Conservation (phyloP, 805 yeast genomes). For the Suhomyces pyralidae region DNA sequence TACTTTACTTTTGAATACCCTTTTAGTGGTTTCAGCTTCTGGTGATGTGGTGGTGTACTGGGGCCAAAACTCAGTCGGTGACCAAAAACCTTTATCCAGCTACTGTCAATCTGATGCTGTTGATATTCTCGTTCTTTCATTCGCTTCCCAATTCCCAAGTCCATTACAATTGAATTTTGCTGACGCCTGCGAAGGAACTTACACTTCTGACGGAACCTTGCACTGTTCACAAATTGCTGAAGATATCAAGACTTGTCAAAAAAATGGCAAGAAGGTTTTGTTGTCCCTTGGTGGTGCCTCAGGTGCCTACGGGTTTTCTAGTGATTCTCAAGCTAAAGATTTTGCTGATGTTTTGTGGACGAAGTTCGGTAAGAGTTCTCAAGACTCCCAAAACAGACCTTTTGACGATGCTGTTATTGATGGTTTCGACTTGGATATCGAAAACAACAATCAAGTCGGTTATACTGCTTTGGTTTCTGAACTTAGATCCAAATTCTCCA, state of each 20-base stretch:
- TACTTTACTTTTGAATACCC: constrained; percentile 2
- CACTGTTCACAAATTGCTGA: constrained; percentile 37
- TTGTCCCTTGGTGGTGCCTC: constrained; percentile 62
- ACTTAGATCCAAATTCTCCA: constrained; percentile 14
- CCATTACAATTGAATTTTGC: constrained; percentile 12
- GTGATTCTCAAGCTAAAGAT: constrained; percentile 26
- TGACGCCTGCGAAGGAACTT: constrained; percentile 12
- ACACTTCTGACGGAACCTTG: constrained; percentile 11
- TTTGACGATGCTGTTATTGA: constrained; percentile 77
- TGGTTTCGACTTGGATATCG: constrained; percentile 80
- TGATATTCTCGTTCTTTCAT: constrained; percentile 14
- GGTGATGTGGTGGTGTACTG: constrained; percentile 16
- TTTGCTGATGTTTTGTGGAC: constrained; percentile 29
- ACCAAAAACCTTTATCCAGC: constrained; percentile 10
- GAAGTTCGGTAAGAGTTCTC: constrained; percentile 21
- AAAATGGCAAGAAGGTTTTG: constrained; percentile 70
- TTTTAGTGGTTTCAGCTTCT: constrained; percentile 9
- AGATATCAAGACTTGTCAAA: constrained; percentile 75
- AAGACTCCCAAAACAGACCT: constrained; percentile 35
- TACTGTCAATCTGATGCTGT: constrained; percentile 12
- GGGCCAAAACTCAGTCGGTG: constrained; percentile 16
- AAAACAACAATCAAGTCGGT: constrained; percentile 59
- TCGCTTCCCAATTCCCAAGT: constrained; percentile 11
- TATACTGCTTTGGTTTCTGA: constrained; percentile 53
- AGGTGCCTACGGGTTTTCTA: constrained; percentile 38